Evolutionary conservation across 2,329 filamentous ascomycete genomes (phyloP).

Genomic region (Clonostachys sp.): DNA sequence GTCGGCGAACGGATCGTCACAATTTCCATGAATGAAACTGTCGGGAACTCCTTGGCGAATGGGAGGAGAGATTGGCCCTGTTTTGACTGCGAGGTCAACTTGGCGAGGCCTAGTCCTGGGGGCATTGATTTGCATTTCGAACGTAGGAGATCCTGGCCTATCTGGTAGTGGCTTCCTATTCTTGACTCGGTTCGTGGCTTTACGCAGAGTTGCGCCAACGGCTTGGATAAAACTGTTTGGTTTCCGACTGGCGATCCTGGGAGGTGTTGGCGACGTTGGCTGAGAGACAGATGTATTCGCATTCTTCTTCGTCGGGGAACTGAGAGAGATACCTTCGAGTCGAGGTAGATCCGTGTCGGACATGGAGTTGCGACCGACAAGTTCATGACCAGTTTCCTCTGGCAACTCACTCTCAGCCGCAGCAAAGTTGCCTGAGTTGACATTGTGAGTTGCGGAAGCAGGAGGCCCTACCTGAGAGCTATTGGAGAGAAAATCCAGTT

Average conservation of each 20-base stretch:
- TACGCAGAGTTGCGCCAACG: conserved; percentile 32
- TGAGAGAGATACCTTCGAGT: conserved; percentile 41
- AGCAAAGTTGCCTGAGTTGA: conserved; percentile 19
- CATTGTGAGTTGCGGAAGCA: conserved; percentile 17
- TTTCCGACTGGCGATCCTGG: conserved; percentile 19
- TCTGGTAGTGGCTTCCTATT: conserved; percentile 13
- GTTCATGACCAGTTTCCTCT: too few relatives aligned
- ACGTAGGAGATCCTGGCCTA: conserved; percentile 21
- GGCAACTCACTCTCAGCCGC: conserved; percentile 3
- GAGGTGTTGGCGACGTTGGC: conserved; percentile 23
- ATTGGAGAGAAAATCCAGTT: conserved; percentile 27
- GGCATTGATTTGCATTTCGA: conserved; percentile 22
- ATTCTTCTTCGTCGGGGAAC: conserved; percentile 23
- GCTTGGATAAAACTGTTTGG: conserved; percentile 34
- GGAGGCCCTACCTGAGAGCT: conserved; percentile 20
- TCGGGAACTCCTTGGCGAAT: background rate
- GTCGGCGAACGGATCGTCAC: conserved; percentile 31
- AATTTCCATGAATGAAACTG: conserved; percentile 26
- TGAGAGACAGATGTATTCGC: conserved; percentile 16
- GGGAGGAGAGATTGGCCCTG: conserved; percentile 1
- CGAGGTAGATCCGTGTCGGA: conserved; percentile 42
- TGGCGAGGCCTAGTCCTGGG: conserved; percentile 21
- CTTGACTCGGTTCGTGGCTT: conserved; percentile 27
- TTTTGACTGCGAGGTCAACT: conserved; percentile 10
- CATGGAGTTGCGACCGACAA: conserved; percentile 20